Percentiles rank a stretch among this genome's conserved stretches.
Conservation (phyloP, 164 flowering plant species). For the Tetrastigma voinierianum region DNA sequence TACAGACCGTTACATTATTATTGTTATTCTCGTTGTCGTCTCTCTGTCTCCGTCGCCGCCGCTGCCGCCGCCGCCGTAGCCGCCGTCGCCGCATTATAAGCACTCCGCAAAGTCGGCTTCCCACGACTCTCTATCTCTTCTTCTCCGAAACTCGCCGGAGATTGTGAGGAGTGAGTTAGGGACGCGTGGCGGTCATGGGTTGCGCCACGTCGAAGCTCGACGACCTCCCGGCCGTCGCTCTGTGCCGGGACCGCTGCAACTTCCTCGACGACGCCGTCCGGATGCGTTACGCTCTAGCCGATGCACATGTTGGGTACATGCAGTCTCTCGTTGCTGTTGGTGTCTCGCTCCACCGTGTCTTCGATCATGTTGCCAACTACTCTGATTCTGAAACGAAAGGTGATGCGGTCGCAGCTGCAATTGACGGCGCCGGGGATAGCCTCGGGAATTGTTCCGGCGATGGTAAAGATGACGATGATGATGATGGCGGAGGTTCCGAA, state of each 20-base stretch:
- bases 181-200: constrained; percentile 35
- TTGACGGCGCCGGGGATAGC: constrained; percentile 8
- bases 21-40: too few species aligned
- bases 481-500: neutral
- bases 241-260: constrained; percentile 53
- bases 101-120: too few species aligned
- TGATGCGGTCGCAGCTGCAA: neutral
- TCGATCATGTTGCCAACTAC: constrained; percentile 13
- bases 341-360: constrained; percentile 31
- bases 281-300: constrained; percentile 35
- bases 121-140: constrained; percentile 1
- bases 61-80: too few species aligned
- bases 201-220: constrained; percentile 48
- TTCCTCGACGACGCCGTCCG: constrained; percentile 42
- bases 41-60: too few species aligned
- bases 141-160: neutral
- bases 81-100: too few species aligned
- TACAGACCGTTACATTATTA: too few species aligned
- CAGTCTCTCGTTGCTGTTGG: constrained; percentile 34
- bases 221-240: constrained; percentile 45
- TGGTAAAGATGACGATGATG: neutral
- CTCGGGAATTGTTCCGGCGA: too few species aligned
- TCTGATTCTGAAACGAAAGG: neutral
- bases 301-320: constrained; percentile 38
- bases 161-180: too few species aligned